Evolutionary conservation across 73 alveolate genomes (phyloP).

Genomic region (Diophrys sp.): DNA sequence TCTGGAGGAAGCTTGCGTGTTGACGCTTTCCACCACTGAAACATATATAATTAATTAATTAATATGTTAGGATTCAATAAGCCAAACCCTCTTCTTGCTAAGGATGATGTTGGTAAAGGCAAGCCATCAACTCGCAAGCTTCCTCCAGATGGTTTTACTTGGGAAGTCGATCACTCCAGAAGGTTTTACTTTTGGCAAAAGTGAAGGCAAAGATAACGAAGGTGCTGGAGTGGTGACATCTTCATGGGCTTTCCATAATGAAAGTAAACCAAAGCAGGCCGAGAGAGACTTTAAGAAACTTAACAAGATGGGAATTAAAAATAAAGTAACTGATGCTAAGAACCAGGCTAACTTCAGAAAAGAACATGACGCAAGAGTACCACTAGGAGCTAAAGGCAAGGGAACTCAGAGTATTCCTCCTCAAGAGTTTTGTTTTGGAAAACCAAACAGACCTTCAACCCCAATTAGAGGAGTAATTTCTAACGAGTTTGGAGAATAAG

Average conservation of each 20-base stretch:
- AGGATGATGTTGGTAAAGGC: constrained; percentile 63
- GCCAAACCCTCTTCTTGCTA: constrained; percentile 12
- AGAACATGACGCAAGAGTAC: constrained; percentile 21
- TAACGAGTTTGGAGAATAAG: constrained; percentile 34
- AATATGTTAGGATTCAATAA: background rate
- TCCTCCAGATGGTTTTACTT: constrained; percentile 45
- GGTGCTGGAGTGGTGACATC: constrained; percentile 59
- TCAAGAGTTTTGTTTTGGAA: constrained; percentile 34
- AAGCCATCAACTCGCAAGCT: constrained; percentile 47
- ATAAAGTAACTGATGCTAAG: constrained; percentile 37
- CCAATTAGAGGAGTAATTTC: constrained; percentile 37
- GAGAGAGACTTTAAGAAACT: constrained; percentile 54
- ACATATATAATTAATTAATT: no score
- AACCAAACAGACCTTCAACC: constrained; percentile 37
- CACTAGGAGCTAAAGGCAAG: constrained; percentile 2
- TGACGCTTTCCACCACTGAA: constrained; percentile 45
- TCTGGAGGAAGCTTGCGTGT: constrained; percentile 49
- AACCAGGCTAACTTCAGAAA: constrained; percentile 21
- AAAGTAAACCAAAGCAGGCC: constrained; percentile 18
- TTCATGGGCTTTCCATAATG: constrained; percentile 45
- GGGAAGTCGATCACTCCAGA: no score
- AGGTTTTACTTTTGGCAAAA: constrained; percentile 48
- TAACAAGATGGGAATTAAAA: constrained; percentile 36
- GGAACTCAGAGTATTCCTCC: constrained; percentile 17
- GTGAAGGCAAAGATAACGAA: constrained; percentile 43